Base-by-base conservation (phyloP, 345 rosid species). In the Pistacia integerrima region DNA sequence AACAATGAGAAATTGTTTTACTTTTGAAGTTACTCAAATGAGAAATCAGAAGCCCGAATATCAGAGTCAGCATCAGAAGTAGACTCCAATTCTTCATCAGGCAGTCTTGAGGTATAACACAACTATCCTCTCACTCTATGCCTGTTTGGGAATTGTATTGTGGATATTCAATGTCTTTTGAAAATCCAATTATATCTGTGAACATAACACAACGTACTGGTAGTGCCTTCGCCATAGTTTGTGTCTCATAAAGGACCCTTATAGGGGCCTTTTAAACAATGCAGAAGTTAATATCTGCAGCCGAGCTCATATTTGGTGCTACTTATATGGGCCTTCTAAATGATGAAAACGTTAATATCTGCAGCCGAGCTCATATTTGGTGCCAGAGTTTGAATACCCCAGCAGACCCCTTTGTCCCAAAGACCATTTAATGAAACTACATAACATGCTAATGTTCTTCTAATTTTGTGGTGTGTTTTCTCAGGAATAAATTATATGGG, bases 21-120 rank as follows among this genome's bases (percentile, higher is more conserved):
- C 60, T 57, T 74, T 57, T 86, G 70, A 63, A 93, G 99, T 51
- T 90, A 87, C 78, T 94, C 98, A 61, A 94, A 90, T 67, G 97
- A 90, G 80, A 93, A 94, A 79, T 89, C 97, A 52, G 90, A 89
- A 82, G 86, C 86, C 62, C 85, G 84, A 72, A 64, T 80, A 73
- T 76, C 82, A 11, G 89, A 85, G 65, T 76, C 85, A 74, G 71
- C 77, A 49, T 20, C 8, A 41, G 92, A 88, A 66, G 74, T 82
- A 66, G 81, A 82, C 80, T 83, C 88, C 10, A 80, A 64, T 66
- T 85, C 92, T 63, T 68, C 81, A 30, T 78, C 86, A n/a, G 74
- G 74, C 76, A 73, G 74, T 80, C 69, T 67, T 22, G 58, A 88
- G 94, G 93, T 90, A 79, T 14, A 25, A 61, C 17, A 30, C 46